Evolutionary conservation across 495 filamentous ascomycete genomes (phyloP).

Genomic region (Trichoderma orchidacearum): DNA sequence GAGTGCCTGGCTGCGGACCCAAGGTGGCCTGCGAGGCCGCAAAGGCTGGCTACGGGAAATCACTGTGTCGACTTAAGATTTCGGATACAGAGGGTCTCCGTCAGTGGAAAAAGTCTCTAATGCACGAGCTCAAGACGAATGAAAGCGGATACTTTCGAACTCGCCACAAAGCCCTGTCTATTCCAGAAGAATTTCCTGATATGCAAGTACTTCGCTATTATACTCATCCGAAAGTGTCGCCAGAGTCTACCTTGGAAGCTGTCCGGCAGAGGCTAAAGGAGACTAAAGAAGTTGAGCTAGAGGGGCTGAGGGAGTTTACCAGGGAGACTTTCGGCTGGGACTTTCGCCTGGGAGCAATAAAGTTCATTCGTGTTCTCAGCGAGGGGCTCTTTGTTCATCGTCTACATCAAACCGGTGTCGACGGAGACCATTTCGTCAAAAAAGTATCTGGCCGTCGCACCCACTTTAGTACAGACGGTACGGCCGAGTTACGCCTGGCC

Average conservation of each 20-base stretch:
- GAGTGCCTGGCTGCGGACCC: constrained; percentile 74
- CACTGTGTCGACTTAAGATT: constrained; percentile 48
- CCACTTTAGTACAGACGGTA: constrained; percentile 61
- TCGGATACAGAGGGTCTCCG: constrained; percentile 38
- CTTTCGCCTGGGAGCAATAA: constrained; percentile 61
- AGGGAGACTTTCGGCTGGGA: constrained; percentile 78
- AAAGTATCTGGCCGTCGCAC: constrained; percentile 50
- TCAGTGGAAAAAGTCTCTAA: constrained; percentile 62
- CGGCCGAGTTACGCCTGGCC: constrained; percentile 62
- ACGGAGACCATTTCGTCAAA: constrained; percentile 27
- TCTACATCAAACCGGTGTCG: constrained; percentile 30
- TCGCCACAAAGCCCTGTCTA: constrained; percentile 55
- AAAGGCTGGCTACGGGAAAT: constrained; percentile 70
- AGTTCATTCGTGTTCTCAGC: constrained; percentile 70
- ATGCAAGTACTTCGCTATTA: constrained; percentile 71
- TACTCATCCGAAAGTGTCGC: constrained; percentile 69
- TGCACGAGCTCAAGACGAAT: constrained; percentile 68
- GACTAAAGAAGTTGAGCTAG: constrained; percentile 51
- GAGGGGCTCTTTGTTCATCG: constrained; percentile 59
- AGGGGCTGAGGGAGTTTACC: constrained; percentile 56
- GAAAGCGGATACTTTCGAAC: constrained; percentile 68
- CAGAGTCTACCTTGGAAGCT: constrained; percentile 38
- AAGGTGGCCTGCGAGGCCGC: constrained; percentile 85
- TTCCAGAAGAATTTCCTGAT: constrained; percentile 76
- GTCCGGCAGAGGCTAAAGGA: constrained; percentile 45